phyloP scores from a whole-genome alignment of 75 land plant genomes.

The Pinus albicaulis region DNA sequence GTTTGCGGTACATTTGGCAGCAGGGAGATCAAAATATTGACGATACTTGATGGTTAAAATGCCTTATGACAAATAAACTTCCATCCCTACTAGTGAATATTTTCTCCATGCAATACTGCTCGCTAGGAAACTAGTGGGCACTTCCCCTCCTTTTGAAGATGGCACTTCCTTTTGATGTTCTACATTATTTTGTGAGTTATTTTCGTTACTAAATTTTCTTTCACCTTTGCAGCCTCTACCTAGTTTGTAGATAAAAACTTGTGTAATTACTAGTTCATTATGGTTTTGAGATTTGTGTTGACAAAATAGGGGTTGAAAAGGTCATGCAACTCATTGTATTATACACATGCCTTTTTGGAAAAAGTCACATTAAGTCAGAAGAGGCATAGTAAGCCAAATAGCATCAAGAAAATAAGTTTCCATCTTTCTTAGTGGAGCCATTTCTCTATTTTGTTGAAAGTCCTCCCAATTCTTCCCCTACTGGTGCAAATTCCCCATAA shows the following conservation, averaged over 20 bases:
- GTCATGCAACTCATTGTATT: neutral
- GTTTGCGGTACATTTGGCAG: too few species aligned
- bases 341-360: neutral
- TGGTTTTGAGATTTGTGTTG: slow-evolving; percentile 22
- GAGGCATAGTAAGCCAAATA: neutral
- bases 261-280: slow-evolving; percentile 34
- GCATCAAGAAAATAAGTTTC: neutral
- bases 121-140: too few species aligned
- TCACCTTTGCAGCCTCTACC: slow-evolving; percentile 28
- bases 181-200: neutral
- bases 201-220: neutral
- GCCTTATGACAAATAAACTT: too few species aligned
- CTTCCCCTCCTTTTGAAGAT: too few species aligned
- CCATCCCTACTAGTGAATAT: too few species aligned
- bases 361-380: too few species aligned
- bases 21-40: too few species aligned
- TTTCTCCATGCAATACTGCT: too few species aligned
- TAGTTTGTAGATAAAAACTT: slow-evolving; percentile 38
- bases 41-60: too few species aligned
- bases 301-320: neutral
- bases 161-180: too few species aligned
- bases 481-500: too few species aligned
- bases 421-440: slow-evolving; percentile 9
- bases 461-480: neutral
- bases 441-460: slow-evolving; percentile 8